A percentile compares a stretch with the other conserved stretches of the same genome.
Evolutionary conservation across 2,329 filamentous ascomycete species (phyloP).

Genomic region (Mariannaea sp.): DNA sequence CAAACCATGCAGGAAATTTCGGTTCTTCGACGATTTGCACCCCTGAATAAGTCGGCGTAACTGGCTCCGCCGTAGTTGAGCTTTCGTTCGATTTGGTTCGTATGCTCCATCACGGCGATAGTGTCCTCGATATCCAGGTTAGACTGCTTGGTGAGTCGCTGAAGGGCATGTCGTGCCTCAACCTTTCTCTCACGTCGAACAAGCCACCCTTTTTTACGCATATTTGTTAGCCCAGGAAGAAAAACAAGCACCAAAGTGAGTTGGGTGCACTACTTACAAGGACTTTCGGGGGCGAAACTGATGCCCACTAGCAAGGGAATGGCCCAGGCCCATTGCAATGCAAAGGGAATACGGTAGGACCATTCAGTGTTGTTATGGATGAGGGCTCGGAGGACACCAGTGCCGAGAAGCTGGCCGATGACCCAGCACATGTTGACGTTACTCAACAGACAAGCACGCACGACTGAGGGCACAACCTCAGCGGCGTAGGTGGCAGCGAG

Average conservation of each 20-base stretch:
- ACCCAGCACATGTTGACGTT: slow-evolving; percentile 42
- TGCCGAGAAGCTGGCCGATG: slow-evolving; percentile 43
- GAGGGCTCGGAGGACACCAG: slow-evolving; percentile 42
- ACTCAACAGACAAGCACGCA: slow-evolving; percentile 34
- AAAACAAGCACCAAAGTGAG: no score
- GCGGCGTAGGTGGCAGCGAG: slow-evolving; percentile 13
- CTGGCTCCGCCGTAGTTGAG: slow-evolving; percentile 18
- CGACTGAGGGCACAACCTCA: slow-evolving; percentile 7
- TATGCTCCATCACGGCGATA: slow-evolving; percentile 23
- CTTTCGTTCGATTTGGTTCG: slow-evolving; percentile 20
- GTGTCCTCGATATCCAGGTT: slow-evolving; percentile 19
- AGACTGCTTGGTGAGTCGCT: slow-evolving; percentile 6
- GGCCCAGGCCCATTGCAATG: slow-evolving; percentile 13
- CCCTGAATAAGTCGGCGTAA: slow-evolving; percentile 52
- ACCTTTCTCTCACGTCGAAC: slow-evolving; percentile 3
- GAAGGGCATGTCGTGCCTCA: slow-evolving; percentile 4
- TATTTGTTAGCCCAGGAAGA: no score
- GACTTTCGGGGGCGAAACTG: slow-evolving; percentile 3
- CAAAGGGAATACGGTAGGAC: slow-evolving; percentile 12
- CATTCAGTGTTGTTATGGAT: slow-evolving; percentile 19
- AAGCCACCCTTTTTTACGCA: slow-evolving; percentile 9
- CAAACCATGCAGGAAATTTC: slow-evolving; percentile 45
- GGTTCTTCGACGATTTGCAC: slow-evolving; percentile 50
- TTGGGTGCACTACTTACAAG: no score
- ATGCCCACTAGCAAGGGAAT: slow-evolving; percentile 2